phyloP scores from a whole-genome alignment of 192 early-diverging fungal species.

The Helicostylum pulchrum region DNA sequence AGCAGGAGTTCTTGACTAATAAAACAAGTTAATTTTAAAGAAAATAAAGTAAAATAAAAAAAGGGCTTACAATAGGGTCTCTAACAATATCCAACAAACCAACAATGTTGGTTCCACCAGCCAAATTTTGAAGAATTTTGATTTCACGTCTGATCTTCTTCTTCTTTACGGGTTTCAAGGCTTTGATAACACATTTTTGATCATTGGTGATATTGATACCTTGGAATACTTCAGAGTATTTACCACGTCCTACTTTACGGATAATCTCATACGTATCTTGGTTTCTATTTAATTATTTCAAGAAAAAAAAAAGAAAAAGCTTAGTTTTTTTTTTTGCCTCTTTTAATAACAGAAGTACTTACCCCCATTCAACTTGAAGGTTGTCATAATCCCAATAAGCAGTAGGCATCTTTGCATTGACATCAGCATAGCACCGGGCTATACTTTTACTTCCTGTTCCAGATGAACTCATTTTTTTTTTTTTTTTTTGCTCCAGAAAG shows the following conservation, averaged over 20 bases:
- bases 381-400: constrained; percentile 99
- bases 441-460: constrained; percentile 36
- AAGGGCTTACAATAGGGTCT: constrained; percentile 73
- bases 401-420: constrained; percentile 73
- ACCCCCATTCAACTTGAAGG: constrained; percentile 77
- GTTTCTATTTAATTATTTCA: constrained; percentile 38
- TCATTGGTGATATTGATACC: constrained; percentile 89
- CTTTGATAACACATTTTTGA: constrained; percentile 96
- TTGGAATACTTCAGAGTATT: constrained; percentile 99
- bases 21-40: too few relatives aligned
- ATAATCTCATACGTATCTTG: constrained; percentile 98
- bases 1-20: constrained; percentile 90
- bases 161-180: constrained; percentile 99
- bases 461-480: too few relatives aligned
- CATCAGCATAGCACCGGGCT: constrained; percentile 89
- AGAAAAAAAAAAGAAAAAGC: too few relatives aligned
- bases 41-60: not conserved
- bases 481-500: too few relatives aligned
- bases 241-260: constrained; percentile 96
- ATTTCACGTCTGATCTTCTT: constrained; percentile 99
- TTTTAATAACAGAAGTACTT: not conserved
- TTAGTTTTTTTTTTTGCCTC: too few relatives aligned
- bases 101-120: constrained; percentile 92
- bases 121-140: constrained; percentile 96
- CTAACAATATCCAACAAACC: constrained; percentile 90